Base-by-base conservation (phyloP, 2,329 filamentous ascomycete genomes). In the Sclerotiophoma versabilis region DNA sequence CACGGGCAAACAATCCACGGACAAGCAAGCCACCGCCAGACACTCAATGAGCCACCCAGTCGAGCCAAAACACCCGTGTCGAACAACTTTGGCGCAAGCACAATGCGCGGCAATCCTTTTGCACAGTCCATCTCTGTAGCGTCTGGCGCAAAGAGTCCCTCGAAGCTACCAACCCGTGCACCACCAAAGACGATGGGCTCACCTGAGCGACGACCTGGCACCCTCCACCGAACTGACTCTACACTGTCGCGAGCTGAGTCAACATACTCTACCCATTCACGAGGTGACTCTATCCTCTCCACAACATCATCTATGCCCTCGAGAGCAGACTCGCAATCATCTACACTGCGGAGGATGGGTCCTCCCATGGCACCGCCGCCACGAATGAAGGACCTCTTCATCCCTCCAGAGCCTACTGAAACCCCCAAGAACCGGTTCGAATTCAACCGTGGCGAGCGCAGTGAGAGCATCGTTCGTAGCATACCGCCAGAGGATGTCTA, bases 311-410 rank as follows among this genome's bases (percentile, higher is more conserved):
- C 53, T 1, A 41, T 61, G 66, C 56, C 70, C 64, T 60, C 65
- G 37, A 62, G 64, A 32, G 71, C 66, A 50, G 67, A 68, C 39
- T 56, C 53, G 20, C 53, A 56, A 11, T 68, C 63, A 5, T 60
- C 62, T 15, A 75, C 68, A 3, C 61, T 73, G 27, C 64, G 66
- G n/a, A 72, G 68, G 66, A 80, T 78, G 76, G 74, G 67, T 54
- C 77, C 74, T 49, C 76, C 75, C 61, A 77, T 82, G 22, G 83
- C 84, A 45, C 84, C 84, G 68, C 93, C 93, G 11, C 93, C 93
- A 42, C 95, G 92, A 74, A 97, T 98, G 92, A 87, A 93, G 61
- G 92, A 96, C 34, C 81, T 97, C 25, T 86, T 86, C 59, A 75
- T 80, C 8, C 83, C 84, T 39, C 80, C 83, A 4, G 70, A 73